Evolutionary conservation across 768 basidiomycete species (phyloP).

Genomic region (Melanogaster broomeanus): DNA sequence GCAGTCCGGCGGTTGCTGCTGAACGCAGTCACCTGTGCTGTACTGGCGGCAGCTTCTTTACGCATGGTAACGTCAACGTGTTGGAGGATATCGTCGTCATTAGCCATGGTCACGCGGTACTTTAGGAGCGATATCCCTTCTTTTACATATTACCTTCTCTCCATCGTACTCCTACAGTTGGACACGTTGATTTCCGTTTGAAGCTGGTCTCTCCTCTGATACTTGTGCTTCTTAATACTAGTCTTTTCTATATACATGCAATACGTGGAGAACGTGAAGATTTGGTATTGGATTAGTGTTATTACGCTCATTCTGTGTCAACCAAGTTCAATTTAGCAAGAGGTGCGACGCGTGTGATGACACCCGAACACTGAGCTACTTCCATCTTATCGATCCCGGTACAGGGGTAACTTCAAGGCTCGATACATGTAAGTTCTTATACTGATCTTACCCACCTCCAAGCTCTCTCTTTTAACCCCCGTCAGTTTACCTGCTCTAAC

Average conservation of each 20-base stretch:
- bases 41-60: constrained; percentile 16
- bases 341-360: not conserved
- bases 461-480: not conserved
- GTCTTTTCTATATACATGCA: constrained; percentile 1
- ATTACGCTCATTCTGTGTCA: not conserved
- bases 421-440: constrained; percentile 8
- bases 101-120: constrained; percentile 25
- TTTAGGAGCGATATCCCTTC: constrained; percentile 34
- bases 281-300: not conserved
- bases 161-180: constrained; percentile 12
- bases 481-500: not conserved
- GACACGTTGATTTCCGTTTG: constrained; percentile 1
- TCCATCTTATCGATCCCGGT: constrained; percentile 28
- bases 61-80: constrained; percentile 15
- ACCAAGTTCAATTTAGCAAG: not conserved
- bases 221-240: constrained; percentile 26
- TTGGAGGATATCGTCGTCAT: constrained; percentile 28
- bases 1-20: constrained; percentile 79
- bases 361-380: constrained; percentile 4
- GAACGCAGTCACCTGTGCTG: constrained; percentile 31
- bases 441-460: not conserved
- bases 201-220: constrained; percentile 11
- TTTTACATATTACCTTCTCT: constrained; percentile 35
- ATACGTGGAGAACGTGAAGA: not conserved
- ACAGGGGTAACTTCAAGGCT: not conserved